phyloP scores from a whole-genome alignment of 257 asterid species.

The Dorcoceras hygrometricum region DNA sequence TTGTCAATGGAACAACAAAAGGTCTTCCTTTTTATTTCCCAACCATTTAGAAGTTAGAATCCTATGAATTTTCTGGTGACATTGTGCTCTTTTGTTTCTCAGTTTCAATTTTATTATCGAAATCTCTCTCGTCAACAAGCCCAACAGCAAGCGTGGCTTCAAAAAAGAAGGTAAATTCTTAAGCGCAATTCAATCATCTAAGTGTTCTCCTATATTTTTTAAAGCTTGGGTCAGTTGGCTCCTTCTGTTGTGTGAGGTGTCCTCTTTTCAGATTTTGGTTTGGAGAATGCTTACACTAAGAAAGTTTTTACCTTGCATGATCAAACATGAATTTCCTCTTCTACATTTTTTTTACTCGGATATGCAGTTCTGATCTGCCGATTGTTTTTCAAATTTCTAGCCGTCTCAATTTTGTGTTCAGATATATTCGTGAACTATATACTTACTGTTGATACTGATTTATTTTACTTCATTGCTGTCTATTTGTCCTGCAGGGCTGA shows the following conservation, averaged over 20 bases:
- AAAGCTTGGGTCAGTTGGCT: too few species aligned
- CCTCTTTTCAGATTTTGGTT: too few species aligned
- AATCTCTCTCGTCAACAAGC: conserved; percentile 95
- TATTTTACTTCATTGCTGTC: background rate
- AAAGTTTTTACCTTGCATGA: too few species aligned
- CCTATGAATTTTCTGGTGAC: conserved; percentile 11
- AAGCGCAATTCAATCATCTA: too few species aligned
- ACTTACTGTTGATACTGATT: background rate
- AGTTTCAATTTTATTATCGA: conserved; percentile 92
- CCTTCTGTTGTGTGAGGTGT: too few species aligned
- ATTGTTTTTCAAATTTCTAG: background rate
- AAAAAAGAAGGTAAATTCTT: conserved; percentile 62
- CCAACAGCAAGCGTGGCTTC: conserved; percentile 97
- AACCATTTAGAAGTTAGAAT: conserved; percentile 3
- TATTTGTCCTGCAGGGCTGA: conserved; percentile 61
- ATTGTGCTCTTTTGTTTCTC: conserved; percentile 24
- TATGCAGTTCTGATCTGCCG: too few species aligned
- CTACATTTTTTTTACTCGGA: too few species aligned
- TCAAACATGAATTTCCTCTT: too few species aligned
- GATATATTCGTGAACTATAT: background rate
- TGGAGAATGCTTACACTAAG: too few species aligned
- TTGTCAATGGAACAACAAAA: conserved; percentile 91
- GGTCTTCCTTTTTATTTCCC: conserved; percentile 38
- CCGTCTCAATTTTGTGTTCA: background rate
- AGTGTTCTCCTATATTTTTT: too few species aligned